A percentile compares a stretch with the other conserved stretches of the same genome.
These are phyloP conservation scores for Serendipita vermifera DNA, from an alignment of 768 basidiomycete genomes.

Conservation along the genomic window DNA sequence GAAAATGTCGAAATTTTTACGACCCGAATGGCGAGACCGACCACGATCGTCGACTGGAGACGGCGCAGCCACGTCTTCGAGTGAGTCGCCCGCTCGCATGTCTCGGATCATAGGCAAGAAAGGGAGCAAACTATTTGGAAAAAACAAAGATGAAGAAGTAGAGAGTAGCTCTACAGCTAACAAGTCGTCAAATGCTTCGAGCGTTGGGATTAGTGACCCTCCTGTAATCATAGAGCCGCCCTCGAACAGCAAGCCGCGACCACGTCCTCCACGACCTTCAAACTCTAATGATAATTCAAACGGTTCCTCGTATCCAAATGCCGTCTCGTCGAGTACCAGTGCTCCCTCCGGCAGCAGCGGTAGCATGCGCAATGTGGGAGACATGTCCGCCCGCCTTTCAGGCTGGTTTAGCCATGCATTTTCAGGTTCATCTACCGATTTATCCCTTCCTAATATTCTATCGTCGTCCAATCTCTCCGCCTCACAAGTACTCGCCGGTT, in stretches of 20 bases:
- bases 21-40: slow-evolving; percentile 6
- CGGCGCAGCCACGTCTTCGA: not conserved
- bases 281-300: not conserved
- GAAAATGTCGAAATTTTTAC: slow-evolving; percentile 6
- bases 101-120: slow-evolving; percentile 7
- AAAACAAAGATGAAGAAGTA: not conserved
- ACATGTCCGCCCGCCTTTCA: slow-evolving; percentile 61
- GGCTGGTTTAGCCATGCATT: slow-evolving; percentile 77
- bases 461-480: slow-evolving; percentile 31
- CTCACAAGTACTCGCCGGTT: slow-evolving; percentile 19
- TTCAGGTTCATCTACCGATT: slow-evolving; percentile 55
- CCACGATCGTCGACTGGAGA: slow-evolving; percentile 3
- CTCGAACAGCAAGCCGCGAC: slow-evolving; percentile 7
- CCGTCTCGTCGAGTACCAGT: not conserved
- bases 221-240: slow-evolving; percentile 13
- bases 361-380: slow-evolving; percentile 20
- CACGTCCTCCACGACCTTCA: slow-evolving; percentile 5
- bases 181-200: not conserved
- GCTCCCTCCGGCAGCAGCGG: not conserved
- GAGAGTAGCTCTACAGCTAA: slow-evolving; percentile 3
- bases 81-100: not conserved
- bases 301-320: not conserved
- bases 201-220: not conserved
- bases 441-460: slow-evolving; percentile 50
- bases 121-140: slow-evolving; percentile 5